A percentile compares a stretch with the other conserved stretches of the same genome.
Conservation (phyloP, 1,139 yeast genomes). For the Pichia cactophila region DNA sequence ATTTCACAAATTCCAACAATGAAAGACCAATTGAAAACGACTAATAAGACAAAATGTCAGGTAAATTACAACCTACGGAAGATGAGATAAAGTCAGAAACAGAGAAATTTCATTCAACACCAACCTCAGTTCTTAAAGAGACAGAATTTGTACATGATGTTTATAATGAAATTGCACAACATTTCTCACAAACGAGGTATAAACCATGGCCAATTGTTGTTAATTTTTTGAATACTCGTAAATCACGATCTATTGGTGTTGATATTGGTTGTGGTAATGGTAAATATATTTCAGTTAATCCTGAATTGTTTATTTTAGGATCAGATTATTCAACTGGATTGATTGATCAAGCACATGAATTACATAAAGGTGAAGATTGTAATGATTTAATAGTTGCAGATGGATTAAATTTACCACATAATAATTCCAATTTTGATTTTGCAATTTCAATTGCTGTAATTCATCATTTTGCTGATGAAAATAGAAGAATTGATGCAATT, state of each 20-base stretch:
- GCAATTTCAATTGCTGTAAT: conserved; percentile 94
- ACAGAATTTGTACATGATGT: conserved; percentile 78
- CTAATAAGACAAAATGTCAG: conserved; percentile 18
- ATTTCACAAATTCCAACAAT: too few relatives aligned
- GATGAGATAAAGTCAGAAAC: conserved; percentile 24
- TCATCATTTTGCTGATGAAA: conserved; percentile 86
- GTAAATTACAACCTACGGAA: conserved; percentile 23
- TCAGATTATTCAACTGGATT: conserved; percentile 80
- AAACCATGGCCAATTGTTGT: conserved; percentile 98
- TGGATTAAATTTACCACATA: conserved; percentile 67
- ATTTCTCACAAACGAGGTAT: conserved; percentile 87
- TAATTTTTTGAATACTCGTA: conserved; percentile 41
- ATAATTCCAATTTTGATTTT: conserved; percentile 58
- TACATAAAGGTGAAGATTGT: conserved; percentile 30
- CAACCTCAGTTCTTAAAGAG: conserved; percentile 52
- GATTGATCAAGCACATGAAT: conserved; percentile 57
- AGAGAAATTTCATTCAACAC: conserved; percentile 19
- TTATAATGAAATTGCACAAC: conserved; percentile 85
- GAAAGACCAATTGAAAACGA: too few relatives aligned
- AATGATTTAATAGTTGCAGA: conserved; percentile 64
- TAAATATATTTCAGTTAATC: conserved; percentile 71
- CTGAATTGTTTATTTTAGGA: conserved; percentile 62
- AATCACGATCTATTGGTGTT: conserved; percentile 38
- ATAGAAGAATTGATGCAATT: conserved; percentile 71
- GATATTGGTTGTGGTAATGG: conserved; percentile 98